Conservation (phyloP, 768 basidiomycete genomes). For the Pleurotus salmoneostramineus region DNA sequence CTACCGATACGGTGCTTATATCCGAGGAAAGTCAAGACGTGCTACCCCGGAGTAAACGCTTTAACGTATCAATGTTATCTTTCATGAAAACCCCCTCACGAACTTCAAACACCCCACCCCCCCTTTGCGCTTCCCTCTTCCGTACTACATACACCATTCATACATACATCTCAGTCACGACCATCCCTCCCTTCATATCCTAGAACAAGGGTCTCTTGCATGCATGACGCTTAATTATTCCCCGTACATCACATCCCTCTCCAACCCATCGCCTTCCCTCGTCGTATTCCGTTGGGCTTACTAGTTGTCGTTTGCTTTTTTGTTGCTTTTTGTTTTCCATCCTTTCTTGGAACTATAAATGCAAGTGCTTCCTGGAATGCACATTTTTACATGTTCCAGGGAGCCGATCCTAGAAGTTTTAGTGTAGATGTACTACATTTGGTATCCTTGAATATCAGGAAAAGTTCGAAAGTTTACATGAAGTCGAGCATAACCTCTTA, state of each 20-base stretch:
- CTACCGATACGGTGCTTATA: constrained; percentile 21
- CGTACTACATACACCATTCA: not conserved
- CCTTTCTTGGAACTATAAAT: not conserved
- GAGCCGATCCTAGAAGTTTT: too few species aligned
- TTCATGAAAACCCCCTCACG: too few species aligned
- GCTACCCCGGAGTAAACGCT: constrained; percentile 9
- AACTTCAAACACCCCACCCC: too few species aligned
- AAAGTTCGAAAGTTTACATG: too few species aligned
- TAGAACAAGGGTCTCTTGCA: not conserved
- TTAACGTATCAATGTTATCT: not conserved
- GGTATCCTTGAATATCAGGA: too few species aligned
- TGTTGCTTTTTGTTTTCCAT: not conserved
- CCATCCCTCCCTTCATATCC: not conserved
- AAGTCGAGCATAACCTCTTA: too few species aligned
- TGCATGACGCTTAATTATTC: not conserved
- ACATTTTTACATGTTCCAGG: too few species aligned
- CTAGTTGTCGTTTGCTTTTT: not conserved
- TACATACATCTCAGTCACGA: not conserved
- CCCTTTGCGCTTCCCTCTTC: too few species aligned
- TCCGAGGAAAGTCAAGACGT: constrained; percentile 22
- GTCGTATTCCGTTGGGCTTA: not conserved
- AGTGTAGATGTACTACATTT: too few species aligned
- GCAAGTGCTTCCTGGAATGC: not conserved
- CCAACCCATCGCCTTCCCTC: not conserved
- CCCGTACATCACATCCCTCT: not conserved